Evolutionary conservation across 352 stramenopile species (phyloP).

Genomic region (Pythium dissotocum): DNA sequence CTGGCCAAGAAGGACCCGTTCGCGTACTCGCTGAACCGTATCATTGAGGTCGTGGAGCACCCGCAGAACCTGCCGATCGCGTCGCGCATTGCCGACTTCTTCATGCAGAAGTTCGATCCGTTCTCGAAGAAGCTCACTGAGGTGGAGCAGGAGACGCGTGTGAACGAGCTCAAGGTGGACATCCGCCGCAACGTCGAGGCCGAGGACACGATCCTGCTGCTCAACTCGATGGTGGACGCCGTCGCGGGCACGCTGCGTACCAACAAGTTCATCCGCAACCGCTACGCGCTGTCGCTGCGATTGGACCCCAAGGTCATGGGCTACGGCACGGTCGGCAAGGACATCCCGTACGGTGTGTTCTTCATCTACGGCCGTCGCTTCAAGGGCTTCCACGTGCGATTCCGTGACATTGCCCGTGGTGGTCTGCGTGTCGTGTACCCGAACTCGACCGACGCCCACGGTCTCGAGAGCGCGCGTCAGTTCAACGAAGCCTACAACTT

Average conservation of each 20-base stretch:
- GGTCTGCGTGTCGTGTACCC: slow-evolving; percentile 78
- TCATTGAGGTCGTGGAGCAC: slow-evolving; percentile 92
- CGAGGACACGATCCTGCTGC: slow-evolving; percentile 68
- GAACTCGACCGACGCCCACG: slow-evolving; percentile 56
- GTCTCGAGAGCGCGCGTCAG: slow-evolving; percentile 67
- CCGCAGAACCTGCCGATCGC: slow-evolving; percentile 89
- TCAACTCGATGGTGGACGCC: slow-evolving; percentile 81
- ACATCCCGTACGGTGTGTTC: slow-evolving; percentile 95
- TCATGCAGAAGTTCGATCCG: slow-evolving; percentile 89
- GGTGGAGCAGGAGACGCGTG: slow-evolving; percentile 43
- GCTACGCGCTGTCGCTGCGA: slow-evolving; percentile 79
- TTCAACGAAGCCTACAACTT: slow-evolving; percentile 88
- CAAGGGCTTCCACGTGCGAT: slow-evolving; percentile 86
- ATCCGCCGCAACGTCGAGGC: slow-evolving; percentile 76
- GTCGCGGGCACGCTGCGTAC: slow-evolving; percentile 76
- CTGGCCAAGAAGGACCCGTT: slow-evolving; percentile 94
- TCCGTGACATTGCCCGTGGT: slow-evolving; percentile 77
- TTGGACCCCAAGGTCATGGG: slow-evolving; percentile 81
- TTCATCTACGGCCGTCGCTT: slow-evolving; percentile 97
- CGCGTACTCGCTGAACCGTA: slow-evolving; percentile 94
- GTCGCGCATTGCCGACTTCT: slow-evolving; percentile 94
- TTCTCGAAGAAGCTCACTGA: slow-evolving; percentile 42
- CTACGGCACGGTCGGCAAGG: slow-evolving; percentile 79
- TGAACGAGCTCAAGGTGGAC: slow-evolving; percentile 64
- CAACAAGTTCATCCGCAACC: slow-evolving; percentile 82